Base-by-base conservation (phyloP, 2,329 filamentous ascomycete genomes). In the Aspergillus fumigatus region DNA sequence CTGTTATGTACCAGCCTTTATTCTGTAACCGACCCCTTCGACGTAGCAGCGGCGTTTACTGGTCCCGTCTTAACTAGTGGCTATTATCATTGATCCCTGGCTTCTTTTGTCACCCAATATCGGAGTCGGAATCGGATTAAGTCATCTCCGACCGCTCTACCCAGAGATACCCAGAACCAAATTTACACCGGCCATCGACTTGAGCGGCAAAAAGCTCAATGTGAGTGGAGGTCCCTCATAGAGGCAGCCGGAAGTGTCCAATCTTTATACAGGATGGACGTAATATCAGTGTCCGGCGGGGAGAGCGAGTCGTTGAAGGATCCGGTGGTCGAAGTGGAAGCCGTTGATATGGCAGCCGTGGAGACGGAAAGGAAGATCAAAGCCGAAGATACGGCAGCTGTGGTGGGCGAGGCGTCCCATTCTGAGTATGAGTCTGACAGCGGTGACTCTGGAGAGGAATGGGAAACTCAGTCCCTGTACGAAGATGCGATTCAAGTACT, bases 401-500 rank as follows among this genome's bases (percentile, higher is more conserved):
- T 70, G 53, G 66, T 70, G 54, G 65, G 65, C 26, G 68, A 72
- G 54, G 67, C 70, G 51, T 69, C 67, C 27, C 63, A 65, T 41
- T 74, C 71, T 14, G 69, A 73, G 35, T 67, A 67, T 50, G 71
- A 73, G 55, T 66, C 67, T 8, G 67, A 72, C 41, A 72, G 73
- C 55, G 72, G 74, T 53, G 68, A 65, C 55, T 70, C 69, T 11
- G 68, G 58, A 40, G 74, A 74, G 32, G 67, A 80, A 11, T 87
- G 84, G 84, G 85, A 87, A 64, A 82, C 80, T 5, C 82, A 87
- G 61, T 88, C 84, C 26, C 72, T 88, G 2, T 85, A 85, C 59
- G 84, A 84, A 59, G 85, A 88, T 65, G 77, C 80, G 35, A 76
- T 88, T 53, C 82, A 86, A 54, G 80, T 84, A 55, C 69, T 87